Evolutionary conservation across 179 eudicot species (phyloP), one percentile per base, ranked within the genome.

Genomic region (Silene noctiflora): DNA sequence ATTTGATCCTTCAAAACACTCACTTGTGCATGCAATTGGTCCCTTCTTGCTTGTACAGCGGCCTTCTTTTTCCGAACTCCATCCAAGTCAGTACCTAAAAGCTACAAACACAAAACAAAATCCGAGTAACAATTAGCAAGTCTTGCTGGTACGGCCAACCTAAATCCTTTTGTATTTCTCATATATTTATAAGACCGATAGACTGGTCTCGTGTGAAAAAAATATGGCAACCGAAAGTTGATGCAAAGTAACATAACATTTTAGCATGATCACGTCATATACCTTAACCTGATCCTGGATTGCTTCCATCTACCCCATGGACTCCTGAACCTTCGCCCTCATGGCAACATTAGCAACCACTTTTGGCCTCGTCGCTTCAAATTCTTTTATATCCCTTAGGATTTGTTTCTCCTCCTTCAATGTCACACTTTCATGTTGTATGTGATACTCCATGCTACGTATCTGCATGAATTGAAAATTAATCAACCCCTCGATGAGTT

Each of bases 271-370:
- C 27, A 42, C 13, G 67, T 39, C 27, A 67, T 24, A 55, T 91
- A 94, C 98, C 83, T 94, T 94, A 75, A 94, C 94, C 78, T 94
- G 97, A 83, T 87, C 96, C 80, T 91, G 93, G 68, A 92, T 83
- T 76, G 81, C 83, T 51, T 83, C 91, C 75, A 90, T 88, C 76
- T 87, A 85, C 76, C 97, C 97, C 80, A 93, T 22, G 9, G 97
- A 82, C 27, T 91, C 93, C 81, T 88, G 90, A 78, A 95, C 86
- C 88, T 88, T 86, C 29, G 91, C 94, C 84, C 91, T 93, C 82
- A 77, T 73, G 75, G 93, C 91, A 83, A 81, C 87, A 75, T 93
- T 83, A 39, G 95, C 99, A 75, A 88, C 75, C 79, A 95, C 98
- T 77, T 89, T 84, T 20, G 84, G 87, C 85, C 99, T 88, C 5